These are phyloP conservation scores for Chlamydomonas applanata DNA, from an alignment of 139 green algal species.

Conservation along the genomic window DNA sequence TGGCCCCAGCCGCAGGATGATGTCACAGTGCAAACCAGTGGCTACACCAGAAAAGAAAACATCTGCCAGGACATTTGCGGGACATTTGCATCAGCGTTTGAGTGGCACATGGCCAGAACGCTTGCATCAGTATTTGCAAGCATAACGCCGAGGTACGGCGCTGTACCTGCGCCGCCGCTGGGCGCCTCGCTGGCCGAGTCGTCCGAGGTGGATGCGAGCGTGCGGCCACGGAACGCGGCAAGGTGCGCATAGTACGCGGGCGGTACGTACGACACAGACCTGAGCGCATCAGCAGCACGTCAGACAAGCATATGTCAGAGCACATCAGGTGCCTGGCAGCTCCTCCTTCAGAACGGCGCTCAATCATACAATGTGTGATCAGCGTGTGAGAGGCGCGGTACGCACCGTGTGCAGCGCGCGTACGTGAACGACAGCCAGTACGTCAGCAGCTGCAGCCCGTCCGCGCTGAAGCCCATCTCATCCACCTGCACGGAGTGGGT, in stretches of 20 bases:
- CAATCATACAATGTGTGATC: too few species aligned
- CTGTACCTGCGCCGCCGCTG: neutral
- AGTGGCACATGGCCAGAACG: too few species aligned
- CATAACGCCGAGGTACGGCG: too few species aligned
- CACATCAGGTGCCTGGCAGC: neutral
- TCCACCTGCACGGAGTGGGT: constrained; percentile 72
- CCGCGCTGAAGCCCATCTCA: constrained; percentile 75
- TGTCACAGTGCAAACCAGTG: too few species aligned
- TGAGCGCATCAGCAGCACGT: neutral
- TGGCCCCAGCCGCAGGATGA: too few species aligned
- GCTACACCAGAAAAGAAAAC: too few species aligned
- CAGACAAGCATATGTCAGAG: too few species aligned
- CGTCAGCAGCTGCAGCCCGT: constrained; percentile 78
- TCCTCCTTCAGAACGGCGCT: neutral
- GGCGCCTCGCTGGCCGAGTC: neutral
- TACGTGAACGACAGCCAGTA: constrained; percentile 89
- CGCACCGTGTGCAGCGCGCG: constrained; percentile 67
- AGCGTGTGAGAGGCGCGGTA: neutral
- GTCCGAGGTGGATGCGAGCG: neutral
- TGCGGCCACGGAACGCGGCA: constrained; percentile 49
- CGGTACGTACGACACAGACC: constrained; percentile 41
- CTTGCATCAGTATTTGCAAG: too few species aligned
- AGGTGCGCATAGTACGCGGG: constrained; percentile 61
- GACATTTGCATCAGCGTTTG: too few species aligned
- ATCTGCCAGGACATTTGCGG: too few species aligned